Evolutionary conservation across 139 green algal genomes (phyloP).

Genomic region (Astrephomene gubernaculifera): DNA sequence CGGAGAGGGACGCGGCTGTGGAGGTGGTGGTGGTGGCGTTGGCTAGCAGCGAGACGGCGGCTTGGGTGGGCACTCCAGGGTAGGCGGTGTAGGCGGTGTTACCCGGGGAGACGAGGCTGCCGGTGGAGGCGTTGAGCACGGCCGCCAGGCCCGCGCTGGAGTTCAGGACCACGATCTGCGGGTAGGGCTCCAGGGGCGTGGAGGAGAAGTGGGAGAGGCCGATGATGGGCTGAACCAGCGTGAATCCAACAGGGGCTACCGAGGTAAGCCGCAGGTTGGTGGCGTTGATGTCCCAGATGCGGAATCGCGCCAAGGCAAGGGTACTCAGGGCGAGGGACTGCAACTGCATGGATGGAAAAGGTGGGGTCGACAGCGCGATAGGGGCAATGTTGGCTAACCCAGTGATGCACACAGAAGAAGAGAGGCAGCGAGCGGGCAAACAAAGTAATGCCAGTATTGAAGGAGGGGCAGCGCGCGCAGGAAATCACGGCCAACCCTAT

Average conservation of each 20-base stretch:
- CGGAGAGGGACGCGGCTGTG: neutral
- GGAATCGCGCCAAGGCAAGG: neutral
- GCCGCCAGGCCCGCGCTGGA: neutral
- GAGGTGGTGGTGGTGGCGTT: neutral
- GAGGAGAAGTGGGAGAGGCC: neutral
- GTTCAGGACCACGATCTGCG: neutral
- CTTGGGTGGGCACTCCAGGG: neutral
- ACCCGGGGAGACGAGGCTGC: neutral
- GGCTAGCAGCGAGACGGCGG: neutral
- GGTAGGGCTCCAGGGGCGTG: constrained; percentile 13
- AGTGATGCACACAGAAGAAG: neutral
- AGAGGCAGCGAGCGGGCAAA: neutral
- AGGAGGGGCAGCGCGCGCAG: neutral
- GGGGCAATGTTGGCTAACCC: neutral
- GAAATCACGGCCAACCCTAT: neutral
- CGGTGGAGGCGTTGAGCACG: neutral
- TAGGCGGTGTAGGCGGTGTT: neutral
- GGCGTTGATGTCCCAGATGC: neutral
- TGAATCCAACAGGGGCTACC: neutral
- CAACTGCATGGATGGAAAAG: neutral
- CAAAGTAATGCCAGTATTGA: neutral
- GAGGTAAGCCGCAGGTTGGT: neutral
- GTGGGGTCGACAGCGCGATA: neutral
- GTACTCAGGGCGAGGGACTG: neutral
- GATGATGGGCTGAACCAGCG: neutral